Conservation (phyloP, 2,329 filamentous ascomycete species). For the Cadophora gregata region DNA sequence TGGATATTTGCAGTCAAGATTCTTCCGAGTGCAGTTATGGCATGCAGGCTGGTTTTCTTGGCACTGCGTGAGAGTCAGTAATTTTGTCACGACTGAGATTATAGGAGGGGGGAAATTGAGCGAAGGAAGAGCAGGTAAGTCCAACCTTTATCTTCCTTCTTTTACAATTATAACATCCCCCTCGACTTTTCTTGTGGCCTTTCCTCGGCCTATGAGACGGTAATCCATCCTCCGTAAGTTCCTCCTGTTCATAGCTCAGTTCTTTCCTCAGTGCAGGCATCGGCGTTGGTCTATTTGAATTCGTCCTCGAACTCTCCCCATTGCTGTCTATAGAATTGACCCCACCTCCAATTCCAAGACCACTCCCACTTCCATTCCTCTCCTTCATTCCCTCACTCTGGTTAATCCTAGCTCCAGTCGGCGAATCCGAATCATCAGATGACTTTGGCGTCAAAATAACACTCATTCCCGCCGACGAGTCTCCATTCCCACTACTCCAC, state of each 20-base stretch:
- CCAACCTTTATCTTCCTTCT: constrained; percentile 66
- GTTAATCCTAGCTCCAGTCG: too few relatives aligned
- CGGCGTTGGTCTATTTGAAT: neutral
- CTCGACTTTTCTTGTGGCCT: constrained; percentile 69
- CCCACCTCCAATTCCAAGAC: neutral
- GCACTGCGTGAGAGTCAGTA: constrained; percentile 51
- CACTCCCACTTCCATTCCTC: neutral
- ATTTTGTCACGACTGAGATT: neutral
- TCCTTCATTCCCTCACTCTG: too few relatives aligned
- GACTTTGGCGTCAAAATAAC: neutral
- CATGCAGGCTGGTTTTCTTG: constrained; percentile 70
- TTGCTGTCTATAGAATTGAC: neutral
- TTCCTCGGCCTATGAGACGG: constrained; percentile 47
- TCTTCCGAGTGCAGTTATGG: constrained; percentile 66
- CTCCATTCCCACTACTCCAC: constrained; percentile 1
- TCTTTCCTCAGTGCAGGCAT: constrained; percentile 1
- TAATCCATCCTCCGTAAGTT: constrained; percentile 3
- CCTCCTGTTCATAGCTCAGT: neutral
- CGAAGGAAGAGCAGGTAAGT: too few relatives aligned
- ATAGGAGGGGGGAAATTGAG: neutral
- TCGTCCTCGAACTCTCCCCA: neutral
- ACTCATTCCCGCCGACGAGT: neutral
- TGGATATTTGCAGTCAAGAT: constrained; percentile 68
- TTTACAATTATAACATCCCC: constrained; percentile 73
- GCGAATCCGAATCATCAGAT: neutral